Conservation (phyloP, 257 asterid genomes). For the Petunia axillaris region DNA sequence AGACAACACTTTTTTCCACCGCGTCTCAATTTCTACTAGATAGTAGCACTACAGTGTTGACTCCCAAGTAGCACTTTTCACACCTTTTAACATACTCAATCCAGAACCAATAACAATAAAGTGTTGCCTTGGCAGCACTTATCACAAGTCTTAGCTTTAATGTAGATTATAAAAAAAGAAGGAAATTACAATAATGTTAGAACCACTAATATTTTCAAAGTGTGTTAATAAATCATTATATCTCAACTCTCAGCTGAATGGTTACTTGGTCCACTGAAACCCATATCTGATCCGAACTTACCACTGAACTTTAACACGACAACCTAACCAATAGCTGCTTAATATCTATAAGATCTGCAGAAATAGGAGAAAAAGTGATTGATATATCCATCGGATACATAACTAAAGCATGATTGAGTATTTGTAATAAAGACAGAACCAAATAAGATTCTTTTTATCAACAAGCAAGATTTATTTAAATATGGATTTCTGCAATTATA, state of each 20-base stretch:
- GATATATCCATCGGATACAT: neutral
- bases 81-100: too few relatives aligned
- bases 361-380: constrained; percentile 28
- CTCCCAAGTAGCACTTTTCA: too few relatives aligned
- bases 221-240: neutral
- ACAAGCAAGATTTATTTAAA: neutral
- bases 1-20: too few relatives aligned
- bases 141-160: neutral
- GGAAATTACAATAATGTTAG: constrained; percentile 4
- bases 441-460: too few relatives aligned
- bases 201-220: neutral
- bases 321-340: constrained; percentile 76
- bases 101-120: too few relatives aligned
- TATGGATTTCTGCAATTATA: neutral
- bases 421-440: neutral
- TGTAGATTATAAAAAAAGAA: neutral
- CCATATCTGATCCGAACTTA: constrained; percentile 58
- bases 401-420: neutral
- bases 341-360: constrained; percentile 57
- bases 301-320: constrained; percentile 72
- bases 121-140: too few relatives aligned
- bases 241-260: constrained; percentile 30
- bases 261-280: constrained; percentile 81
- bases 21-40: too few relatives aligned
- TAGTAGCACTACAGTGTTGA: too few relatives aligned